Evolutionary conservation across 495 filamentous ascomycete genomes (phyloP).

Genomic region (Hypoxylon rickii): DNA sequence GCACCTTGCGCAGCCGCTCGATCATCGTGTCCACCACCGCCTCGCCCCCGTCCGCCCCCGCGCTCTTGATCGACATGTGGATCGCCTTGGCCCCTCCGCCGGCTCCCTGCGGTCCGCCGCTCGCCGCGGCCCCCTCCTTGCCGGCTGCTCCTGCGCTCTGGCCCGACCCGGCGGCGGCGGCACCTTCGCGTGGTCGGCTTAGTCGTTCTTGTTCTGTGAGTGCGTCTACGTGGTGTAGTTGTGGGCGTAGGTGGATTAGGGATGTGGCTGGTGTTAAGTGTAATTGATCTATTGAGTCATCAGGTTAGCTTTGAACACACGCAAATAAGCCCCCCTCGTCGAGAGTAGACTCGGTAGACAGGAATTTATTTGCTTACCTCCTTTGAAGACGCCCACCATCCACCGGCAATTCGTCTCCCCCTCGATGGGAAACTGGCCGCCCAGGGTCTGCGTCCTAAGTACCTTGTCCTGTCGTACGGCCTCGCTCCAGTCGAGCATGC

Average conservation of each 20-base stretch:
- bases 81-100: slow-evolving; percentile 45
- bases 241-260: slow-evolving; percentile 51
- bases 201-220: slow-evolving; percentile 49
- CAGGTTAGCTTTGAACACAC: slow-evolving; percentile 4
- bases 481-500: slow-evolving; percentile 49
- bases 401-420: slow-evolving; percentile 43
- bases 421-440: slow-evolving; percentile 44
- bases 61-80: slow-evolving; percentile 57
- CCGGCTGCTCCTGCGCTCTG: slow-evolving; percentile 19
- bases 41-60: slow-evolving; percentile 46
- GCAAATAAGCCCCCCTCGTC: too few species aligned
- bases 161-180: slow-evolving; percentile 15
- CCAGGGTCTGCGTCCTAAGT: slow-evolving; percentile 49
- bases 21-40: slow-evolving; percentile 51
- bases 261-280: slow-evolving; percentile 53
- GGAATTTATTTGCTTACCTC: slow-evolving; percentile 38
- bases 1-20: slow-evolving; percentile 51
- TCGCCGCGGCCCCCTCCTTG: slow-evolving; percentile 17
- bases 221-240: slow-evolving; percentile 55
- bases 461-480: slow-evolving; percentile 51
- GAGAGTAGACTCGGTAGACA: too few species aligned
- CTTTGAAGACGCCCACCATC: slow-evolving; percentile 57
- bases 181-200: slow-evolving; percentile 33
- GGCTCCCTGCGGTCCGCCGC: slow-evolving; percentile 8
- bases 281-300: slow-evolving; percentile 44